These are phyloP conservation scores for Chalciporus piperatus DNA, from an alignment of 768 basidiomycete genomes.

Conservation along the genomic window DNA sequence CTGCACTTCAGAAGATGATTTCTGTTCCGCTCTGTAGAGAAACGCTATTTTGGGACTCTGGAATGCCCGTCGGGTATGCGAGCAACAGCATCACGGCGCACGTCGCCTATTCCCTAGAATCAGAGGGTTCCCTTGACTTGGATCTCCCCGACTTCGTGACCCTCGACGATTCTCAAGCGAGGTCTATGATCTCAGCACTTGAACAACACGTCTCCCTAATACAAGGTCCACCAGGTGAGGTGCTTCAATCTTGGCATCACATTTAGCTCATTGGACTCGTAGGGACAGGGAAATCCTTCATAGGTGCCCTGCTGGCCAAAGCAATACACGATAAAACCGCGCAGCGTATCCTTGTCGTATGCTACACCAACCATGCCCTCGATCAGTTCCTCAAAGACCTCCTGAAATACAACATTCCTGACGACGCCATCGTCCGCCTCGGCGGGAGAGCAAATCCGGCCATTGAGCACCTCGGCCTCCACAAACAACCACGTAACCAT, in stretches of 20 bases:
- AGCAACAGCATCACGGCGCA: constrained; percentile 2
- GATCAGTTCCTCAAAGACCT: constrained; percentile 67
- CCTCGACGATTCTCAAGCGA: constrained; percentile 51
- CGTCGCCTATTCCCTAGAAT: constrained; percentile 22
- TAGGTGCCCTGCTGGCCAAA: constrained; percentile 63
- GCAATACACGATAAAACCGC: constrained; percentile 45
- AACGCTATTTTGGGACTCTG: constrained; percentile 50
- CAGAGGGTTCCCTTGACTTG: constrained; percentile 38
- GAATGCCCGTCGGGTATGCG: not conserved
- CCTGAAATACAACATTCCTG: constrained; percentile 53
- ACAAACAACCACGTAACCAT: constrained; percentile 10
- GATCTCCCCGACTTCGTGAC: constrained; percentile 34
- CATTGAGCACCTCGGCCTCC: constrained; percentile 45
- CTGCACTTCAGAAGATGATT: constrained; percentile 45
- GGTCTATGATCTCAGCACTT: constrained; percentile 47
- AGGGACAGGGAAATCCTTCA: constrained; percentile 76
- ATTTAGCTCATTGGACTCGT: not conserved
- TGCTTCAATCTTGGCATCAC: not conserved
- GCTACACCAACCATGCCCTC: constrained; percentile 71
- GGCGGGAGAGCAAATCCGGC: constrained; percentile 49
- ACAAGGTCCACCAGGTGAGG: constrained; percentile 67
- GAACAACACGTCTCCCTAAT: constrained; percentile 56
- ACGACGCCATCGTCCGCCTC: constrained; percentile 48
- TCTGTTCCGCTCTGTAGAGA: constrained; percentile 46
- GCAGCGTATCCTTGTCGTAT: constrained; percentile 60